Base-by-base conservation (phyloP, 192 early-diverging fungal genomes). In the Radiomyces spectabilis region DNA sequence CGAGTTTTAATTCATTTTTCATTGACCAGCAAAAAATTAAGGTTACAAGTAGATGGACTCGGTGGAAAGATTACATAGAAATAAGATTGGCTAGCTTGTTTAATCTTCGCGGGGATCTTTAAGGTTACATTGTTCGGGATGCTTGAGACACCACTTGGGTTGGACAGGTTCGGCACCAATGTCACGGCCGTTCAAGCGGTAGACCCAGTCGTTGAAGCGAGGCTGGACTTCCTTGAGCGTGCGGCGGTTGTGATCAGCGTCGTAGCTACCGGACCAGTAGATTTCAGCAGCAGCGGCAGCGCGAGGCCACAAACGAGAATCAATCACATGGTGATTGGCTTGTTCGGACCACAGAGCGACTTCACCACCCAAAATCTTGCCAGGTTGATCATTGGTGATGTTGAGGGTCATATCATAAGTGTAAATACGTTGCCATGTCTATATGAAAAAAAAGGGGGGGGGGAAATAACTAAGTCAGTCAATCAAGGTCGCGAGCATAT, bases 331-430 rank as follows among this genome's bases (percentile, higher is more conserved):
- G 18, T 55, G 31, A 57, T 85, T 84, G 1, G 76, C 51, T 64
- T 85, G 81, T 71, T 86, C 85, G 19, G 85, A 73, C 85, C 85
- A 89, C 47, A 87, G 51, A 19, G 79, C 75, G 5, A 74, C 83
- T 57, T 89, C 87, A 27, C 67, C 84, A 26, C 87, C 87, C 1
- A 89, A 56, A 18, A 89, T 74, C 15, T 79, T 74, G 51, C 76
- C 75, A 26, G 64, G 66, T 55, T 84, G 63, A 4, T 47, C 10
- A 1, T 59, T 63, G 4, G 71, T 75, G 57, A 86, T 67, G 26
- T 76, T 78, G 35, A 77, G 72, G 41, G 73, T 74, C 33, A 82
- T 71, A 54, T 87, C 76, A 61, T 76, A 87, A 43, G 66, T 61
- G 62, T 89, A 86, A 41, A 86, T 74, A 41, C 79, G 78, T 69